Conservation (phyloP, 495 filamentous ascomycete genomes). For the Elasticomyces elasticus region DNA sequence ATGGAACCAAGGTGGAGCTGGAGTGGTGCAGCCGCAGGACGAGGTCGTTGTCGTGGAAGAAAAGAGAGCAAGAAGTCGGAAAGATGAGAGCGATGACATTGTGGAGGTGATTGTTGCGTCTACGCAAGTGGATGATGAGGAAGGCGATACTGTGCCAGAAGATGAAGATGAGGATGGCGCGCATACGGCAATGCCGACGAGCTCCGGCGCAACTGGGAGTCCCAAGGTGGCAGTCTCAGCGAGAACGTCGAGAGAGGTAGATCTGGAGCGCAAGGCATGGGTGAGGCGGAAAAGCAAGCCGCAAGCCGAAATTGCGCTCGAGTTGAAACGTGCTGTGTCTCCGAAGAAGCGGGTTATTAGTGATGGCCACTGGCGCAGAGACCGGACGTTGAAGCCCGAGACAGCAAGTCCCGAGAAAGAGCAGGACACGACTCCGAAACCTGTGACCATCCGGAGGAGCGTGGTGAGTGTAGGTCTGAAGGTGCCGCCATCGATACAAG, state of each 20-base stretch:
- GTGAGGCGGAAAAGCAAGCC: slow-evolving; percentile 19
- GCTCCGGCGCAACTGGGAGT: background rate
- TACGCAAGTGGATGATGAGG: background rate
- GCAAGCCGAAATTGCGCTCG: slow-evolving; percentile 7
- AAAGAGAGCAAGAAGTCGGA: background rate
- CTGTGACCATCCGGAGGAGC: slow-evolving; percentile 15
- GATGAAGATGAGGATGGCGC: background rate
- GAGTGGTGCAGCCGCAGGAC: slow-evolving; percentile 15
- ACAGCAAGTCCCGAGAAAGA: slow-evolving; percentile 5
- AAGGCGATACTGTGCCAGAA: background rate
- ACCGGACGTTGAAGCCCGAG: slow-evolving; percentile 13
- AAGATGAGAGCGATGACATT: background rate
- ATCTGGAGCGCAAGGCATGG: slow-evolving; percentile 20
- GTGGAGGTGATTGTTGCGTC: background rate
- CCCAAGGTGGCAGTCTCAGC: slow-evolving; percentile 1
- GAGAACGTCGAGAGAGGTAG: slow-evolving; percentile 15
- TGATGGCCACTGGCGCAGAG: slow-evolving; percentile 36
- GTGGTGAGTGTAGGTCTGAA: slow-evolving; percentile 20
- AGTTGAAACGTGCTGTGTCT: slow-evolving; percentile 28
- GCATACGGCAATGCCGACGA: background rate
- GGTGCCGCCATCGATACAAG: slow-evolving; percentile 12
- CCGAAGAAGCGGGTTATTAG: slow-evolving; percentile 38
- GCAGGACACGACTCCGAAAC: slow-evolving; percentile 14
- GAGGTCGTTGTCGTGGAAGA: slow-evolving; percentile 13
- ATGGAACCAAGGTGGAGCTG: slow-evolving; percentile 16